Conservation (phyloP, 1,139 yeast species). For the Sugiyamaella japonica region DNA sequence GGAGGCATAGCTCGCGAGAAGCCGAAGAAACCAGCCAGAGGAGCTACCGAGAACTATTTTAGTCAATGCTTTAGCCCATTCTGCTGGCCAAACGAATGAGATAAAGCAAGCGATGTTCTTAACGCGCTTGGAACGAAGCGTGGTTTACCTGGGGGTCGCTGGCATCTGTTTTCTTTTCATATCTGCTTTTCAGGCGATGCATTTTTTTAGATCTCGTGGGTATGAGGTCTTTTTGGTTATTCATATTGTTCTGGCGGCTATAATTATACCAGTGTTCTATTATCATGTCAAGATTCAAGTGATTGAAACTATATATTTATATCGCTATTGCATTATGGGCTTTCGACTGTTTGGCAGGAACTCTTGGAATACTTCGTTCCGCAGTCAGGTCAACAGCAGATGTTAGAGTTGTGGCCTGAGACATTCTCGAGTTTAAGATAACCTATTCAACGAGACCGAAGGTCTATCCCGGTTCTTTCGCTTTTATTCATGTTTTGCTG, state of each 20-base stretch:
- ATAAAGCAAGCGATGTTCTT: constrained; percentile 5
- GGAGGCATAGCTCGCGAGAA: too few species aligned
- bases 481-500: constrained; percentile 54
- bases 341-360: constrained; percentile 43
- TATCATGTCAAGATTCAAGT: constrained; percentile 45
- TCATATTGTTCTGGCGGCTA: constrained; percentile 59
- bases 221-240: constrained; percentile 64
- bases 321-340: constrained; percentile 45
- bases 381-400: constrained; percentile 47
- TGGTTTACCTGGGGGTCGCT: constrained; percentile 52
- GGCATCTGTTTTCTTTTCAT: constrained; percentile 35
- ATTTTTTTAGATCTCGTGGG: constrained; percentile 51
- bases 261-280: constrained; percentile 63
- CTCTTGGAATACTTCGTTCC: constrained; percentile 41
- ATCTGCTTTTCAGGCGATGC: constrained; percentile 50
- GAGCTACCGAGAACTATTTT: constrained; percentile 51
- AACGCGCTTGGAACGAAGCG: constrained; percentile 7
- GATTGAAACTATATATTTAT: constrained; percentile 41
- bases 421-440: constrained; percentile 34
- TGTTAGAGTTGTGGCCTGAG: constrained; percentile 35
- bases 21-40: too few species aligned
- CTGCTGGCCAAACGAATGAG: constrained; percentile 23
- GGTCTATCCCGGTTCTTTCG: constrained; percentile 57
- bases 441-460: constrained; percentile 43
- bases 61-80: constrained; percentile 44